Conservation (phyloP, 2,329 filamentous ascomycete species). For the Lecanicillium sp. region DNA sequence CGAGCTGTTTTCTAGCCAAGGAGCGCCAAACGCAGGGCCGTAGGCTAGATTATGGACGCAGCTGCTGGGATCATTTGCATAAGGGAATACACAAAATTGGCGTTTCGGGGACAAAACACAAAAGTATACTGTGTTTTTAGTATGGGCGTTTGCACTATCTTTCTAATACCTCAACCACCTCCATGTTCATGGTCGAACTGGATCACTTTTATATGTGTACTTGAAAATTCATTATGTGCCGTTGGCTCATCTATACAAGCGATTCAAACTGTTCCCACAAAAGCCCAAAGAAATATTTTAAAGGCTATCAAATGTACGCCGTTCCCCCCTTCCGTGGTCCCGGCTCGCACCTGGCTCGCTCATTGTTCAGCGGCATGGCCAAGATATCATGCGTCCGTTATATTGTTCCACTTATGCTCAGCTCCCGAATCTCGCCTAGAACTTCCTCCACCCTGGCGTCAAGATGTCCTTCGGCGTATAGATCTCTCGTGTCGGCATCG, state of each 20-base stretch:
- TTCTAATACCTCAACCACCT: too few species aligned
- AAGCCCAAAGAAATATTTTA: too few species aligned
- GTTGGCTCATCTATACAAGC: too few species aligned
- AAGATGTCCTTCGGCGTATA: slow-evolving; percentile 89
- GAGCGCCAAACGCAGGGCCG: slow-evolving; percentile 12
- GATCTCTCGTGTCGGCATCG: slow-evolving; percentile 88
- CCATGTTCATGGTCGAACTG: too few species aligned
- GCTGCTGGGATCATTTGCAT: neutral
- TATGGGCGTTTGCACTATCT: too few species aligned
- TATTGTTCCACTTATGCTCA: slow-evolving; percentile 78
- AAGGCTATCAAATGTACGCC: too few species aligned
- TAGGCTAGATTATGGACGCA: neutral
- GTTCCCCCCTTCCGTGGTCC: neutral
- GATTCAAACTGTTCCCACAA: too few species aligned
- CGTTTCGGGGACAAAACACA: neutral
- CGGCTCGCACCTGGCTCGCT: neutral
- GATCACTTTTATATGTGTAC: too few species aligned
- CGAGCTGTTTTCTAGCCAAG: slow-evolving; percentile 34
- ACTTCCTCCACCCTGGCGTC: slow-evolving; percentile 92
- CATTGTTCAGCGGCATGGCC: too few species aligned
- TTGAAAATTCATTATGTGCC: too few species aligned
- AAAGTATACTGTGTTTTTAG: too few species aligned
- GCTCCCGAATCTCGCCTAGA: slow-evolving; percentile 88
- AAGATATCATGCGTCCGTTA: slow-evolving; percentile 23
- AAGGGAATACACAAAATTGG: neutral